Evolutionary conservation across 495 filamentous ascomycete species (phyloP).

Genomic region (Talaromyces liani): DNA sequence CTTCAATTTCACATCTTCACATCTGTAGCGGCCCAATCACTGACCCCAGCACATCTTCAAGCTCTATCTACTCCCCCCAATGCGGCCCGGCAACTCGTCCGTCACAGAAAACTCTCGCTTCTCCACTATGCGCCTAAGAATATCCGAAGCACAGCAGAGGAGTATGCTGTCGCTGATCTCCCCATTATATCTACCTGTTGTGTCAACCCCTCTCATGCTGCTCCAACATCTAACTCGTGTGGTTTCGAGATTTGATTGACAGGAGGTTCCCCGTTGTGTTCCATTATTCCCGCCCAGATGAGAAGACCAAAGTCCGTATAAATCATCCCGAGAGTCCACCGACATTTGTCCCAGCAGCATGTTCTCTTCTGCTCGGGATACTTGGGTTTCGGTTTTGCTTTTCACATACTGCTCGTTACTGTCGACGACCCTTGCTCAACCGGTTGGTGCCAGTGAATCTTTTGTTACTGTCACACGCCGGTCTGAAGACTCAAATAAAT

Average conservation of each 20-base stretch:
- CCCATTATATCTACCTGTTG: constrained; percentile 1
- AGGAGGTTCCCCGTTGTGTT: background rate
- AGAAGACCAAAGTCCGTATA: background rate
- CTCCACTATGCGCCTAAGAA: constrained; percentile 1
- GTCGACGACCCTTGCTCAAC: background rate
- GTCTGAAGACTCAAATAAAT: background rate
- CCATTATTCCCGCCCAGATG: constrained; percentile 1
- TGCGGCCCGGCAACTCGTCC: constrained; percentile 2
- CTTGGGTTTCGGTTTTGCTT: background rate
- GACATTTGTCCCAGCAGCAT: constrained; percentile 1
- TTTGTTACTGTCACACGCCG: background rate
- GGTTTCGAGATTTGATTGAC: background rate
- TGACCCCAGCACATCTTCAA: background rate
- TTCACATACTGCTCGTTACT: background rate
- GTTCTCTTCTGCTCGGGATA: background rate
- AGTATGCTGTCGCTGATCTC: background rate
- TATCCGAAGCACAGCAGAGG: background rate
- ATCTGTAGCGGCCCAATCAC: constrained; percentile 2
- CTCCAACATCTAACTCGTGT: background rate
- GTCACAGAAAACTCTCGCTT: background rate
- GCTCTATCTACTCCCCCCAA: background rate
- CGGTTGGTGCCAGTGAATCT: background rate
- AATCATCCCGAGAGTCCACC: constrained; percentile 3
- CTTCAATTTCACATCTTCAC: constrained; percentile 2
- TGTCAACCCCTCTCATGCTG: background rate